Conservation (phyloP, 2,329 filamentous ascomycete species). For the Trichoderma pleuroti region DNA sequence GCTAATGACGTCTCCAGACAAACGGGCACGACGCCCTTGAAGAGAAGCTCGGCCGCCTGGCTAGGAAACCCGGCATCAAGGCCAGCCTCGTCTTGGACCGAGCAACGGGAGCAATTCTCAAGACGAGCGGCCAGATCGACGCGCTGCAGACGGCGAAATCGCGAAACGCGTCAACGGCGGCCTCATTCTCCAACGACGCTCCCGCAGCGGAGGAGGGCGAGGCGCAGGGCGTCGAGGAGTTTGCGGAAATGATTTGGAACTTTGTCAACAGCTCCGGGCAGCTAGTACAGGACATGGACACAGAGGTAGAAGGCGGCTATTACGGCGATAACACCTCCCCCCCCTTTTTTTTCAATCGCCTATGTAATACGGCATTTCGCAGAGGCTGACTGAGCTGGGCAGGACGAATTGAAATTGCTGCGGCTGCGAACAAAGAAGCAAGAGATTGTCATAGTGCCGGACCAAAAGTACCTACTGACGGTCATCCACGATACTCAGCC, state of each 20-base stretch:
- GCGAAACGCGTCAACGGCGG: conserved; percentile 35
- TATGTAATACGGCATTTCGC: neutral
- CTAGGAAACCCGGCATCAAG: conserved; percentile 75
- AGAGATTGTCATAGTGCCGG: conserved; percentile 79
- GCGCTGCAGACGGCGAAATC: conserved; percentile 45
- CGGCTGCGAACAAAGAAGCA: conserved; percentile 79
- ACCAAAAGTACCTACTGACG: conserved; percentile 72
- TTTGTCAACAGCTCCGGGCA: conserved; percentile 67
- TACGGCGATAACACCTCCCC: neutral
- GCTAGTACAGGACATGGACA: conserved; percentile 69
- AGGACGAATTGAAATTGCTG: conserved; percentile 75
- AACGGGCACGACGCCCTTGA: conserved; percentile 59
- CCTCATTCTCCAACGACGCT: conserved; percentile 46
- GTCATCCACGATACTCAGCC: conserved; percentile 72
- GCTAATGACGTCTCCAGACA: conserved; percentile 26
- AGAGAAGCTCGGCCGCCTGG: conserved; percentile 64
- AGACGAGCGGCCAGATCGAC: conserved; percentile 66
- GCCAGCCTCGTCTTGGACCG: conserved; percentile 74
- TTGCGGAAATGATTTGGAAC: conserved; percentile 72
- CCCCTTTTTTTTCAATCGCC: neutral
- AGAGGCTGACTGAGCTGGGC: neutral
- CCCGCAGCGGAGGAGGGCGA: conserved; percentile 43
- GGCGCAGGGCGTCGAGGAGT: conserved; percentile 63
- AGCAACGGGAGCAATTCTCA: conserved; percentile 67
- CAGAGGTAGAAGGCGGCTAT: conserved; percentile 48